phyloP scores from a whole-genome alignment of 2,329 filamentous ascomycete species.

The Thyridium curvatum region DNA sequence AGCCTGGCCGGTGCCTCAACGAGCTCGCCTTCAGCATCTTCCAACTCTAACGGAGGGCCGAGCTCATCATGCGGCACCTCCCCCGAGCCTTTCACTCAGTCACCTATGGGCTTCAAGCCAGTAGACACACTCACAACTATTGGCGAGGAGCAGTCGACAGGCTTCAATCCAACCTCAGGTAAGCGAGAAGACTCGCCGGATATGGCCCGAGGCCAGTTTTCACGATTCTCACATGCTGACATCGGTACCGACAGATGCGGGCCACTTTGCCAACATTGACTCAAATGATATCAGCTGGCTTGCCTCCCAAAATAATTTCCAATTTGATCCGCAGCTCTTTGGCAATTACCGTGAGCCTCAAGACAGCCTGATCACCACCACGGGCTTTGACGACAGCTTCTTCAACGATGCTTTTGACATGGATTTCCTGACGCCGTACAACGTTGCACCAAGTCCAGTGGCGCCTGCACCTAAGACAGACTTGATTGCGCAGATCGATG shows the following conservation, averaged over 20 bases:
- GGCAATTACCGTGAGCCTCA: constrained; percentile 89
- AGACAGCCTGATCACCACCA: constrained; percentile 63
- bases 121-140: constrained; percentile 58
- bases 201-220: not conserved
- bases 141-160: constrained; percentile 56
- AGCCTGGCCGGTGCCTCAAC: constrained; percentile 46
- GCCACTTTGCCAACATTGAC: constrained; percentile 35
- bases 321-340: constrained; percentile 88
- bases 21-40: constrained; percentile 59
- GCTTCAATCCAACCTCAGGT: not conserved
- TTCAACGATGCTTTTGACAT: constrained; percentile 74
- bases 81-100: constrained; percentile 69
- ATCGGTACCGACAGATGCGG: constrained; percentile 22
- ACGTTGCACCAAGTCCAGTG: constrained; percentile 46
- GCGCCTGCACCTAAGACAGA: constrained; percentile 51
- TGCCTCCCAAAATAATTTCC: constrained; percentile 71
- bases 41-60: constrained; percentile 51
- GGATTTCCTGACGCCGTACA: constrained; percentile 78
- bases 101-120: constrained; percentile 59
- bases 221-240: not conserved
- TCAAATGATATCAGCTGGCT: constrained; percentile 65
- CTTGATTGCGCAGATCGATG: constrained; percentile 73
- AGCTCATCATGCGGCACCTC: constrained; percentile 70
- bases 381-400: constrained; percentile 62
- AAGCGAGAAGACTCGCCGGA: not conserved